These are phyloP conservation scores for Gossypium ekmanianum DNA, from an alignment of 345 rosid genomes.

Conservation along the genomic window DNA sequence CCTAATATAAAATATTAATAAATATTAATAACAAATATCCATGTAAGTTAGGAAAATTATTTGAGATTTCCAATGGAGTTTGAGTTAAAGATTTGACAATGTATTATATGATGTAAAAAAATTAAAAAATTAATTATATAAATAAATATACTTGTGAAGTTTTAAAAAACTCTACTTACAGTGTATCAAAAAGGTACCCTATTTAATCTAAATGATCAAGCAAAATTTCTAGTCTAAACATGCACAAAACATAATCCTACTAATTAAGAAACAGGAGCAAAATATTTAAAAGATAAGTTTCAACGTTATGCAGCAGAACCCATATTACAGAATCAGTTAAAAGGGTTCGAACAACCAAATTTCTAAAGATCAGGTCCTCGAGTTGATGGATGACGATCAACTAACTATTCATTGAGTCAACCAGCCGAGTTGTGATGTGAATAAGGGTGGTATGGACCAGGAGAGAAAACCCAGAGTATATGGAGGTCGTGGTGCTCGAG, in stretches of 20 bases:
- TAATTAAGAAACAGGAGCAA: background rate
- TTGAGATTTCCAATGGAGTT: too few relatives aligned
- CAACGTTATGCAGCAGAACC: background rate
- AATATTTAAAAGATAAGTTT: background rate
- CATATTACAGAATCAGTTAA: background rate
- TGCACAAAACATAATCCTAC: background rate
- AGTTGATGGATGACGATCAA: background rate
- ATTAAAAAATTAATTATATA: too few relatives aligned
- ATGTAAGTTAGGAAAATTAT: too few relatives aligned
- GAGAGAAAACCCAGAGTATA: constrained; percentile 40
- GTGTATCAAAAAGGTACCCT: too few relatives aligned
- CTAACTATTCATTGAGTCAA: constrained; percentile 62
- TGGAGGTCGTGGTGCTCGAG: constrained; percentile 17
- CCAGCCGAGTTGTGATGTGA: constrained; percentile 39
- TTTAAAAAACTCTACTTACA: too few relatives aligned
- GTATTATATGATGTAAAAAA: too few relatives aligned
- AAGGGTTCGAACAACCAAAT: background rate
- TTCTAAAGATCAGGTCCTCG: background rate
- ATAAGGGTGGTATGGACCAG: constrained; percentile 42
- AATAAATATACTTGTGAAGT: too few relatives aligned
- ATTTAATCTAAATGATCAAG: too few relatives aligned
- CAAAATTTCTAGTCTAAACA: too few relatives aligned
- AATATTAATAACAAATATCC: too few relatives aligned
- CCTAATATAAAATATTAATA: too few relatives aligned
- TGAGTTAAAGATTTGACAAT: too few relatives aligned